phyloP scores from a whole-genome alignment of 106 monocot species.

The Dendrobium officinale region DNA sequence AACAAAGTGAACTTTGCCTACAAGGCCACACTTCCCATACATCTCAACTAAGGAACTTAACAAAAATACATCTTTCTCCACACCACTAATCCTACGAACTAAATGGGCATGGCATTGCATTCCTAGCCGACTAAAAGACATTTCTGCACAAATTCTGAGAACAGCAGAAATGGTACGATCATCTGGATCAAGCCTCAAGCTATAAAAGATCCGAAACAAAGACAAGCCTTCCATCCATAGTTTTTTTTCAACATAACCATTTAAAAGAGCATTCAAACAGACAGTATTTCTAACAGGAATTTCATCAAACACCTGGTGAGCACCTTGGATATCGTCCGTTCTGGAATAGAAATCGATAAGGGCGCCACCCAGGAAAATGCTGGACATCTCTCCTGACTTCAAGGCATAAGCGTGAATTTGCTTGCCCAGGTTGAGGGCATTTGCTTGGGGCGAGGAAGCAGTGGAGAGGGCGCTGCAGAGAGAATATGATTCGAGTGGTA shows the following conservation, averaged over 20 bases:
- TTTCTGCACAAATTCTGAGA: conserved; percentile 43
- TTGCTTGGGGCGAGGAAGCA: conserved; percentile 12
- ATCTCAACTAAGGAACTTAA: conserved; percentile 52
- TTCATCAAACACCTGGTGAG: conserved; percentile 44
- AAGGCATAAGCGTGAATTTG: conserved; percentile 30
- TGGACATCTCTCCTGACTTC: conserved; percentile 32
- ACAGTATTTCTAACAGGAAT: conserved; percentile 37
- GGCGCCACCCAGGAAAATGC: conserved; percentile 52
- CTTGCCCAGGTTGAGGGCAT: background rate
- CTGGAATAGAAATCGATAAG: conserved; percentile 35
- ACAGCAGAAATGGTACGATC: conserved; percentile 30
- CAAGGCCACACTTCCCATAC: conserved; percentile 63
- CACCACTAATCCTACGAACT: conserved; percentile 13
- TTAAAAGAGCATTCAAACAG: conserved; percentile 43
- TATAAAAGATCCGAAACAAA: conserved; percentile 21
- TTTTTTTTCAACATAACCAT: conserved; percentile 27
- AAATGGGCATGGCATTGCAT: conserved; percentile 38
- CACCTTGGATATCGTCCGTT: conserved; percentile 7
- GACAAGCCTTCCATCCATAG: conserved; percentile 26
- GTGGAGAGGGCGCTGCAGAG: conserved; percentile 42
- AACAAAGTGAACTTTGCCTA: conserved; percentile 32
- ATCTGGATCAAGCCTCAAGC: conserved; percentile 23
- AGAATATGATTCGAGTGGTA: conserved; percentile 38
- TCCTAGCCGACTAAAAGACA: conserved; percentile 24
- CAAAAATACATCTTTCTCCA: conserved; percentile 28